Percentiles rank a stretch among this genome's conserved stretches.
These are phyloP conservation scores for Pichia rugopelliculosa DNA, from an alignment of 805 yeast genomes.

Conservation along the genomic window DNA sequence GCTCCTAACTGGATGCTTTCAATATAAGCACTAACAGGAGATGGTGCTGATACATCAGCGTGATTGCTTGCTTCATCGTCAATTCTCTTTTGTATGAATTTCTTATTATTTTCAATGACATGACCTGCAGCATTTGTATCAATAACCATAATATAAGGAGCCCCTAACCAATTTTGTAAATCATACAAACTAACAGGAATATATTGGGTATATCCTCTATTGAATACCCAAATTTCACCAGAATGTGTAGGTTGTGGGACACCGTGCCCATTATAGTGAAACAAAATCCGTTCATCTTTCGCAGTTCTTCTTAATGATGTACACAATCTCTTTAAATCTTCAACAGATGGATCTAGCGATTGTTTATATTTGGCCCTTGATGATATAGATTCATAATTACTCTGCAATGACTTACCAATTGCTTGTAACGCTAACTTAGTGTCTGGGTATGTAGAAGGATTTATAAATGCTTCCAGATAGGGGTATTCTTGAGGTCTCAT, in stretches of 20 bases:
- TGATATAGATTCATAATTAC: constrained; percentile 84
- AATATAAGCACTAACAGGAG: constrained; percentile 61
- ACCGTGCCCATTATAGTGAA: constrained; percentile 97
- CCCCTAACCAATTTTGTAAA: constrained; percentile 94
- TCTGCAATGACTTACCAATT: constrained; percentile 80
- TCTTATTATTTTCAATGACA: constrained; percentile 80
- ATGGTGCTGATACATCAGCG: constrained; percentile 43
- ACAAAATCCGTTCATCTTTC: constrained; percentile 84
- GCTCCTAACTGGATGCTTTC: constrained; percentile 94
- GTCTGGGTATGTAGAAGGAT: constrained; percentile 74
- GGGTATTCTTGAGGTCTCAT: constrained; percentile 92
- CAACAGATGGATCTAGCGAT: constrained; percentile 89
- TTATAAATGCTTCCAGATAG: constrained; percentile 85
- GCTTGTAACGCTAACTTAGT: constrained; percentile 86
- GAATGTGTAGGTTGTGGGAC: constrained; percentile 95
- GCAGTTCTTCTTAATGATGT: constrained; percentile 83
- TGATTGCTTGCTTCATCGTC: constrained; percentile 72
- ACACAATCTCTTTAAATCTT: constrained; percentile 88
- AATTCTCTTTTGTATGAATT: constrained; percentile 82
- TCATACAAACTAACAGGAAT: constrained; percentile 95
- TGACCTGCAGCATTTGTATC: constrained; percentile 95
- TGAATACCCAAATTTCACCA: constrained; percentile 98
- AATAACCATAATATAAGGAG: constrained; percentile 91
- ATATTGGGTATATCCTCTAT: constrained; percentile 93
- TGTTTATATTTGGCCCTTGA: constrained; percentile 85